Conservation (phyloP, 352 stramenopile genomes). For the Globisporangium rhizosaccharum region DNA sequence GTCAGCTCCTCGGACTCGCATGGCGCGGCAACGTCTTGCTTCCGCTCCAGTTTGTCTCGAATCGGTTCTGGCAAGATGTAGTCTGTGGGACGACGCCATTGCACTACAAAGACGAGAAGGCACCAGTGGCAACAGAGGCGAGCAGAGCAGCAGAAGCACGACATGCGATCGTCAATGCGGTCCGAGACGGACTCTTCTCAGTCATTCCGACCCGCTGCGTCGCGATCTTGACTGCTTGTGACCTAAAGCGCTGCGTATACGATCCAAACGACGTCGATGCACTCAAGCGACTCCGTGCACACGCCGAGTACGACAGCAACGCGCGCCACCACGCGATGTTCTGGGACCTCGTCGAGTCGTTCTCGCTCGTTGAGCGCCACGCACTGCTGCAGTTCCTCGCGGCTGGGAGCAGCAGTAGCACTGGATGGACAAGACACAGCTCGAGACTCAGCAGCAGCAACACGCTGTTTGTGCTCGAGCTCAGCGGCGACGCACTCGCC, state of each 20-base stretch:
- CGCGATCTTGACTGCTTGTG: conserved; percentile 27
- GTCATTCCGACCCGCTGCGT: conserved; percentile 49
- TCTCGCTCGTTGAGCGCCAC: conserved; percentile 41
- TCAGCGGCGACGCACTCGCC: conserved; percentile 28
- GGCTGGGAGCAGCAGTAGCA: conserved; percentile 14
- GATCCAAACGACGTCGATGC: conserved; percentile 27
- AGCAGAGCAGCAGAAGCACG: neutral
- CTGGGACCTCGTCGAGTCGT: conserved; percentile 31
- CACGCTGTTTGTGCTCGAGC: conserved; percentile 32
- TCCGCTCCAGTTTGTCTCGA: conserved; percentile 47
- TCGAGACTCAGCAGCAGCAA: neutral
- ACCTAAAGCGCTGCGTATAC: conserved; percentile 25
- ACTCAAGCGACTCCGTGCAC: conserved; percentile 17
- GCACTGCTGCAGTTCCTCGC: conserved; percentile 46
- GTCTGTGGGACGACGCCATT: neutral
- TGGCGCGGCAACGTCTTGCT: conserved; percentile 45
- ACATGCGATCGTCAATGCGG: conserved; percentile 21
- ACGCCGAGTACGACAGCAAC: conserved; percentile 24
- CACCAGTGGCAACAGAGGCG: neutral
- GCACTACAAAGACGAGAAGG: neutral
- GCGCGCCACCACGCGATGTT: conserved; percentile 33
- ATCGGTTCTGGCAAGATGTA: conserved; percentile 37
- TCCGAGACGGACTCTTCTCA: conserved; percentile 50
- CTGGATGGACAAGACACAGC: neutral
- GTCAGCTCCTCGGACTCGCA: conserved; percentile 52